Conservation (phyloP, 345 rosid genomes). For the Salix exigua region DNA sequence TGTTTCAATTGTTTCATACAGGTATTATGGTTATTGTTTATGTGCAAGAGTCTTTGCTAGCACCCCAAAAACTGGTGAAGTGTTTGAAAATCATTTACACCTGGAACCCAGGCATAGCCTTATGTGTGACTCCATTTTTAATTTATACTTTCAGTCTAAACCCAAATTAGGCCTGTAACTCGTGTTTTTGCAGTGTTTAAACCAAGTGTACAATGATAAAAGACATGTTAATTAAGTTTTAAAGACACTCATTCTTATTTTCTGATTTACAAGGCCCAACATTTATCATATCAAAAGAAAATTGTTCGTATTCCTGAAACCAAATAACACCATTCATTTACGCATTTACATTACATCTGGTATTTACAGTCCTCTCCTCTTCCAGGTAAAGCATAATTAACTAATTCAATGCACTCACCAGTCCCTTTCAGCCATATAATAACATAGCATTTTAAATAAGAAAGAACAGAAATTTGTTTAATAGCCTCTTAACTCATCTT, state of each 20-base stretch:
- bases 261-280: neutral
- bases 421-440: neutral
- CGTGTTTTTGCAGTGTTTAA: neutral
- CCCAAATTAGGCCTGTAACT: neutral
- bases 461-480: neutral
- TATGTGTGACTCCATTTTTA: neutral
- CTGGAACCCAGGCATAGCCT: neutral
- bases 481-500: neutral
- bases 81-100: neutral
- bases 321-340: neutral
- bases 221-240: neutral
- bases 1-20: neutral
- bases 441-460: neutral
- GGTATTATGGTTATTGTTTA: neutral
- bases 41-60: neutral
- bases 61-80: neutral
- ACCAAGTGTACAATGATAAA: too few relatives aligned
- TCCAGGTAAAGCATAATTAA: neutral
- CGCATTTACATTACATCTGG: neutral
- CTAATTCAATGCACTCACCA: too few relatives aligned
- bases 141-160: neutral
- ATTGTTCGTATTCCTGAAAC: neutral
- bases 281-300: neutral
- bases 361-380: neutral
- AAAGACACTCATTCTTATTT: neutral